phyloP scores from a whole-genome alignment of 345 rosid species.

The Acer negundo region DNA sequence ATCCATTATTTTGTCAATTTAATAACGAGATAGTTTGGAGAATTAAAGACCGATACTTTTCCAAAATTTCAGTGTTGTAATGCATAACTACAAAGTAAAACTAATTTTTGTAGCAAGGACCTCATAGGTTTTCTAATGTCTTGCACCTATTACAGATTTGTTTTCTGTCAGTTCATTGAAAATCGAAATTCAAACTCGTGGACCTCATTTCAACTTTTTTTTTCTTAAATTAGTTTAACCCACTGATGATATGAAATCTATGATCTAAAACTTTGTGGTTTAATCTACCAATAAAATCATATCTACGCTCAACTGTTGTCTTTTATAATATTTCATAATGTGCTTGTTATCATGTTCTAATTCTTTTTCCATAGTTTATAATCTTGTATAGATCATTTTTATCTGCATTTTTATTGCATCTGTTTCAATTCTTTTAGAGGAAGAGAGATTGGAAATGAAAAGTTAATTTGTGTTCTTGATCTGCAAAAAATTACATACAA shows the following conservation, averaged over 20 bases:
- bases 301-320: background rate
- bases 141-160: background rate
- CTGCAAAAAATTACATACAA: slow-evolving; percentile 61
- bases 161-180: background rate
- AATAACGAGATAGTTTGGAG: background rate
- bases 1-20: background rate
- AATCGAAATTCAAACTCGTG: background rate
- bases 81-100: background rate
- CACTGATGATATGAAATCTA: background rate
- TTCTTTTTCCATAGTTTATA: background rate
- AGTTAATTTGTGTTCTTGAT: slow-evolving; percentile 62
- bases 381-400: background rate
- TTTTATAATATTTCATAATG: background rate
- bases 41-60: background rate
- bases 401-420: slow-evolving; percentile 12
- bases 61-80: background rate
- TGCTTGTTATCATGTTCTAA: slow-evolving; percentile 6
- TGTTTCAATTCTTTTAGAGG: slow-evolving; percentile 64
- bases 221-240: background rate
- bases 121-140: too few species aligned
- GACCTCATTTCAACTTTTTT: background rate
- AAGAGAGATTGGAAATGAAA: slow-evolving; percentile 76
- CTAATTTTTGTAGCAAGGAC: background rate
- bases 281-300: slow-evolving; percentile 2
- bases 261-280: background rate